Percentiles rank a stretch among this genome's conserved stretches.
These are phyloP conservation scores for Amanita brunnescens DNA, from an alignment of 768 basidiomycete genomes.

Conservation along the genomic window DNA sequence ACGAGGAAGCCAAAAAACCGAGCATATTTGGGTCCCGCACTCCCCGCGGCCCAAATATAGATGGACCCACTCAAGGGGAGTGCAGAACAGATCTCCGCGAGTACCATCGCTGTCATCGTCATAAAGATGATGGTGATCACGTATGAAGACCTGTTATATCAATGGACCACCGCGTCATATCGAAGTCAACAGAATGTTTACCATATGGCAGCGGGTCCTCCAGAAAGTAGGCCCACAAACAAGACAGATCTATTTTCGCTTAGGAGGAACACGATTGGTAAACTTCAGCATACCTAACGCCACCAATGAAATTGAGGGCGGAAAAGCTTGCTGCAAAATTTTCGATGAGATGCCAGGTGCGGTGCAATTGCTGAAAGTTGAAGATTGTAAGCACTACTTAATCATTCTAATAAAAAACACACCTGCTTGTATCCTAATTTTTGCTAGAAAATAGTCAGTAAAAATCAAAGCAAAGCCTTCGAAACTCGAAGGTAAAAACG, in stretches of 20 bases:
- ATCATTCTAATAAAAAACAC: slow-evolving; percentile 14
- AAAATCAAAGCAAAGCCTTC: slow-evolving; percentile 24
- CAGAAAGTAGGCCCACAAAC: slow-evolving; percentile 76
- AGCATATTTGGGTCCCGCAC: slow-evolving; percentile 80
- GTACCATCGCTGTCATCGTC: slow-evolving; percentile 77
- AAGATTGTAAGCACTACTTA: background rate
- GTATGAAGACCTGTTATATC: slow-evolving; percentile 66
- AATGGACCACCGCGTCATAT: background rate
- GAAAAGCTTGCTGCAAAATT: slow-evolving; percentile 86
- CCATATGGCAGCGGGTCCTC: slow-evolving; percentile 86
- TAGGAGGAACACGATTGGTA: slow-evolving; percentile 2
- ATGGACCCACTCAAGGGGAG: slow-evolving; percentile 85
- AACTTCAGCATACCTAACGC: slow-evolving; percentile 61
- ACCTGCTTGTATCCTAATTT: slow-evolving; percentile 79
- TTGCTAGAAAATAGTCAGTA: slow-evolving; percentile 56
- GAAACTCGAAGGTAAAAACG: slow-evolving; percentile 29
- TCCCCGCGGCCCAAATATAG: slow-evolving; percentile 92
- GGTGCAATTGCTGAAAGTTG: slow-evolving; percentile 64
- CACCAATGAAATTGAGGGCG: slow-evolving; percentile 86
- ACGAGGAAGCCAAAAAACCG: slow-evolving; percentile 85
- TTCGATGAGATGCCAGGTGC: slow-evolving; percentile 75
- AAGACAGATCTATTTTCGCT: slow-evolving; percentile 48
- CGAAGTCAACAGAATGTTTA: slow-evolving; percentile 20
- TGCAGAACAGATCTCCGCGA: slow-evolving; percentile 89
- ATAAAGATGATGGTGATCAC: slow-evolving; percentile 78